Percentiles rank a stretch among this genome's conserved stretches.
phyloP scores from a whole-genome alignment of 768 basidiomycete species.

The Imleria badia region DNA sequence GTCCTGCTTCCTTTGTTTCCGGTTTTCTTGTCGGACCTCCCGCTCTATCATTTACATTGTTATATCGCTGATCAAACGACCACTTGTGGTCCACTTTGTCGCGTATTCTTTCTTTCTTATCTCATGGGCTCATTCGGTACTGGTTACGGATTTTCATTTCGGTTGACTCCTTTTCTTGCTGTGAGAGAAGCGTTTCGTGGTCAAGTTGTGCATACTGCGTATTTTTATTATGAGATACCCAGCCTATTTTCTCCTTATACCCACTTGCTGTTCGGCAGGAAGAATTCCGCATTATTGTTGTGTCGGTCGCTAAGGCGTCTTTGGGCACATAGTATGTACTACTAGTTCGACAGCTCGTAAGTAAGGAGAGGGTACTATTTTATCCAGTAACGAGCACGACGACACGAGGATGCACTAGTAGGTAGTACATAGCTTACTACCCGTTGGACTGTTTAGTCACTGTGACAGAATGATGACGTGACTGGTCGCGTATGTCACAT shows the following conservation, averaged over 20 bases:
- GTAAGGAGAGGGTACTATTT: neutral
- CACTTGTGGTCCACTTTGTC: conserved; percentile 10
- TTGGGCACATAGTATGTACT: too few species aligned
- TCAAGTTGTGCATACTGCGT: conserved; percentile 11
- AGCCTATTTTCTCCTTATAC: conserved; percentile 9
- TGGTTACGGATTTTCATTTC: conserved; percentile 23
- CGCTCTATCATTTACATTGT: conserved; percentile 9
- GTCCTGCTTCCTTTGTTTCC: neutral
- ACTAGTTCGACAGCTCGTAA: too few species aligned
- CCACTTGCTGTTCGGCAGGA: neutral
- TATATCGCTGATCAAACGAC: conserved; percentile 15
- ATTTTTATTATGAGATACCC: conserved; percentile 29
- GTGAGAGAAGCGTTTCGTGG: neutral
- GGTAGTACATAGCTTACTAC: too few species aligned
- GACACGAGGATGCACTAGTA: too few species aligned
- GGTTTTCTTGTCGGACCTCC: conserved; percentile 5
- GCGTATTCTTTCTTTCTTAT: neutral
- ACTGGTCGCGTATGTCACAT: conserved; percentile 28
- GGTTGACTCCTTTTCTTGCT: conserved; percentile 2
- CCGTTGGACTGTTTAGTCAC: too few species aligned
- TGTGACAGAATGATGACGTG: conserved; percentile 14
- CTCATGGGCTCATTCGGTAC: conserved; percentile 14
- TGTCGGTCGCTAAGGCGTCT: neutral
- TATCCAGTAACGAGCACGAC: neutral
- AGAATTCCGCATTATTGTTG: neutral